These are phyloP conservation scores for Pleurotus salmoneostramineus DNA, from an alignment of 768 basidiomycete genomes.

Conservation along the genomic window DNA sequence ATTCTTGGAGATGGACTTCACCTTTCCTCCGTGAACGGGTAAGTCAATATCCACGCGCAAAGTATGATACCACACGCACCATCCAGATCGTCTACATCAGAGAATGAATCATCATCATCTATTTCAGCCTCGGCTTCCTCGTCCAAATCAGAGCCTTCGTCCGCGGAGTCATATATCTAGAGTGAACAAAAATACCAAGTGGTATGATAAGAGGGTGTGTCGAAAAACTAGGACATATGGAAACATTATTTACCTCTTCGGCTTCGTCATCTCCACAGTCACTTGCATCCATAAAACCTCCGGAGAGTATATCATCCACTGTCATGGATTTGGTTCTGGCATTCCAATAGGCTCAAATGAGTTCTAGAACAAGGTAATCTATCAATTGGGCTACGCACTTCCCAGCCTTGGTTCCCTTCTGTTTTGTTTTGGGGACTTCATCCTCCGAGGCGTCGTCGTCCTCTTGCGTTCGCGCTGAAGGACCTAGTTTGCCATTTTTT, in stretches of 20 bases:
- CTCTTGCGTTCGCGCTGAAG: conserved; percentile 19
- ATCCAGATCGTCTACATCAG: conserved; percentile 76
- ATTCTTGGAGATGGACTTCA: conserved; percentile 68
- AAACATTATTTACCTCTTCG: conserved; percentile 14
- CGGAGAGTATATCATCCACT: conserved; percentile 74
- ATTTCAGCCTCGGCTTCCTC: conserved; percentile 40
- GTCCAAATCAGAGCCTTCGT: conserved; percentile 25
- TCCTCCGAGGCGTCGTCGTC: conserved; percentile 21
- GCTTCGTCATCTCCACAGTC: conserved; percentile 41
- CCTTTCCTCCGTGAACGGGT: conserved; percentile 54
- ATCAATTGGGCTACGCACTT: conserved; percentile 3
- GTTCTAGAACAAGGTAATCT: background rate
- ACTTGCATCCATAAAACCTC: conserved; percentile 65
- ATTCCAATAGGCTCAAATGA: background rate
- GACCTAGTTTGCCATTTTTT: conserved; percentile 23
- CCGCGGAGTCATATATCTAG: conserved; percentile 9
- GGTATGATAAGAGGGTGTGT: background rate
- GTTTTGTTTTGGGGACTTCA: conserved; percentile 23
- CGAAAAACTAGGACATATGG: background rate
- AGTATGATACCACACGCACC: conserved; percentile 29
- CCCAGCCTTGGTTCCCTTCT: conserved; percentile 16
- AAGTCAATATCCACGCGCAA: background rate
- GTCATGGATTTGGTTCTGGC: conserved; percentile 53
- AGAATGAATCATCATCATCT: conserved; percentile 64
- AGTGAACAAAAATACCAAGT: background rate